Conservation (phyloP, 495 filamentous ascomycete genomes). For the Astrothelium macrocarpum region DNA sequence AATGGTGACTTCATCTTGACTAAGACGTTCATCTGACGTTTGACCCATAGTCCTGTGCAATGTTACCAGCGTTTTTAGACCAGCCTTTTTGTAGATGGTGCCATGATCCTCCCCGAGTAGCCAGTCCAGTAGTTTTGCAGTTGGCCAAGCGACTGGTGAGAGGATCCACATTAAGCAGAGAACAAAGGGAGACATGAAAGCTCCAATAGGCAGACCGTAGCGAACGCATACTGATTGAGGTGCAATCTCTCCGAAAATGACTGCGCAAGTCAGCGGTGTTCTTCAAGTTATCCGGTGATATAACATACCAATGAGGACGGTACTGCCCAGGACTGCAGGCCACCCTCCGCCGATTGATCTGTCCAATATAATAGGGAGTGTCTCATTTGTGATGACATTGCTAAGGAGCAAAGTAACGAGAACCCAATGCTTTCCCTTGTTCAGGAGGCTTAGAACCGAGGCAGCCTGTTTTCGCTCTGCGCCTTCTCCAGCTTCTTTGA, state of each 20-base stretch:
- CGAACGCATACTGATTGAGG: slow-evolving; percentile 95
- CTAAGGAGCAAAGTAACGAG: slow-evolving; percentile 86
- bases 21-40: slow-evolving; percentile 73
- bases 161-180: slow-evolving; percentile 84
- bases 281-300: slow-evolving; percentile 17
- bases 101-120: slow-evolving; percentile 87
- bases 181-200: slow-evolving; percentile 85
- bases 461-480: slow-evolving; percentile 71
- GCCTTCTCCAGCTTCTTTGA: slow-evolving; percentile 72
- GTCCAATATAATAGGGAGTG: slow-evolving; percentile 89
- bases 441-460: slow-evolving; percentile 68
- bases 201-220: slow-evolving; percentile 92
- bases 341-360: slow-evolving; percentile 88
- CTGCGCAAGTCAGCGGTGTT: slow-evolving; percentile 39
- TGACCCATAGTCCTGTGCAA: slow-evolving; percentile 85
- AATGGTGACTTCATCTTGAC: slow-evolving; percentile 96
- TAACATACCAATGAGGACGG: slow-evolving; percentile 74
- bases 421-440: slow-evolving; percentile 97
- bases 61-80: slow-evolving; percentile 81
- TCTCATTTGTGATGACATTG: slow-evolving; percentile 98
- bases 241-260: slow-evolving; percentile 94
- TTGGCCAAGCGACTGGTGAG: slow-evolving; percentile 77
- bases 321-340: slow-evolving; percentile 87
- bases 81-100: slow-evolving; percentile 91
- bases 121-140: slow-evolving; percentile 79